Evolutionary conservation across 306 rosid species (phyloP).

Genomic region (Prunus mira): DNA sequence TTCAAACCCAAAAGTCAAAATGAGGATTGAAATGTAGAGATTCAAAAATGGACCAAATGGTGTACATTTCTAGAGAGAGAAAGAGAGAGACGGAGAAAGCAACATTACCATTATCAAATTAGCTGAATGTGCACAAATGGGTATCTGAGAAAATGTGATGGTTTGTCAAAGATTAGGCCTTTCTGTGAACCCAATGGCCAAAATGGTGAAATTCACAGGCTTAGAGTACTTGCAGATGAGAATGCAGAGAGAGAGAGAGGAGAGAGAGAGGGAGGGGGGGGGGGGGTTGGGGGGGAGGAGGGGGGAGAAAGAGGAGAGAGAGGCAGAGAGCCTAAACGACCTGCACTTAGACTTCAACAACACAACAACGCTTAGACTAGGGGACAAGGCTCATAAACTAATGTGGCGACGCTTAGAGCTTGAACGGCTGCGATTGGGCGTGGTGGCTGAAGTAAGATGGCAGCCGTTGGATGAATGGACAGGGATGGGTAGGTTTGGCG

Average conservation of each 20-base stretch:
- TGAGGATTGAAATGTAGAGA: not conserved
- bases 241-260: conserved; percentile 3
- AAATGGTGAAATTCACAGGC: not conserved
- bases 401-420: conserved; percentile 5
- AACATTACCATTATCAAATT: conserved; percentile 16
- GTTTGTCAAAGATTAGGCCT: not conserved
- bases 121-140: conserved; percentile 28
- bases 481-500: conserved; percentile 65
- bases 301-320: conserved; percentile 10
- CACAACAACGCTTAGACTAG: conserved; percentile 42
- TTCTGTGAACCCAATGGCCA: not conserved
- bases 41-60: not conserved
- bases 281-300: not conserved
- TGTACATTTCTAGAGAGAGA: not conserved
- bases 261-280: not conserved
- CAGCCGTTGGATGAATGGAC: conserved; percentile 49
- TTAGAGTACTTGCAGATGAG: conserved; percentile 13
- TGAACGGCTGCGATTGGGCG: conserved; percentile 54
- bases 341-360: conserved; percentile 57
- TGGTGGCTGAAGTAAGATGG: conserved; percentile 36
- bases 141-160: conserved; percentile 18
- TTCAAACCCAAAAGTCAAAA: conserved; percentile 5
- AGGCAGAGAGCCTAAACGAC: conserved; percentile 43
- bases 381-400: conserved; percentile 43
- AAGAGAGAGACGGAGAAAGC: not conserved